phyloP scores from a whole-genome alignment of 208 protist genomes.

The Trypanosoma mega region DNA sequence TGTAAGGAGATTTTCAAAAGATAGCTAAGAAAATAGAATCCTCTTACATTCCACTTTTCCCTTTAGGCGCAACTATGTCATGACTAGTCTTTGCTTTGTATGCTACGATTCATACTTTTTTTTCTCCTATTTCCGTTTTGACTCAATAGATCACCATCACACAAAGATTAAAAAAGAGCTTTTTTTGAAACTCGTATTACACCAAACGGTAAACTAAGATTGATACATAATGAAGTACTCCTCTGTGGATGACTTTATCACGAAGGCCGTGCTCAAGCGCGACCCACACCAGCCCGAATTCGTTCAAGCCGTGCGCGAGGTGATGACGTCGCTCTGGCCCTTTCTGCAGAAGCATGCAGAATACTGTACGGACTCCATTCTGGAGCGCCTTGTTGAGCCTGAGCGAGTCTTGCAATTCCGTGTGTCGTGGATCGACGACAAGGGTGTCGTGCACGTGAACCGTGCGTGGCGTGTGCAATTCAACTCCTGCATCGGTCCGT shows the following conservation, averaged over 20 bases:
- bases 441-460: conserved; percentile 85
- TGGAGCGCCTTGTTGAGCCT: conserved; percentile 89
- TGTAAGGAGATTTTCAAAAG: no score
- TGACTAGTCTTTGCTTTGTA: no score
- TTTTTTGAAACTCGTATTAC: background rate
- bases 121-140: no score
- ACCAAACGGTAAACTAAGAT: background rate
- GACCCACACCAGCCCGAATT: conserved; percentile 90
- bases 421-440: conserved; percentile 93
- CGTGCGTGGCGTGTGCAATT: conserved; percentile 93
- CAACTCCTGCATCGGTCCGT: conserved; percentile 92
- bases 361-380: conserved; percentile 55
- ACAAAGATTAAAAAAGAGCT: background rate
- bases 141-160: no score
- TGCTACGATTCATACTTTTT: no score
- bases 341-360: conserved; percentile 83
- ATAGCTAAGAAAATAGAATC: no score
- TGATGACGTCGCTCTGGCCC: conserved; percentile 79
- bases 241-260: conserved; percentile 59
- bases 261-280: conserved; percentile 39
- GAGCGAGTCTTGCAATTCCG: conserved; percentile 90
- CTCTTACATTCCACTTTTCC: no score
- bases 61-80: no score
- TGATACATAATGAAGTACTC: conserved; percentile 32
- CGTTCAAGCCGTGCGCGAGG: conserved; percentile 86